Conservation (phyloP, 306 rosid genomes). For the Herpetospermum pedunculosum region DNA sequence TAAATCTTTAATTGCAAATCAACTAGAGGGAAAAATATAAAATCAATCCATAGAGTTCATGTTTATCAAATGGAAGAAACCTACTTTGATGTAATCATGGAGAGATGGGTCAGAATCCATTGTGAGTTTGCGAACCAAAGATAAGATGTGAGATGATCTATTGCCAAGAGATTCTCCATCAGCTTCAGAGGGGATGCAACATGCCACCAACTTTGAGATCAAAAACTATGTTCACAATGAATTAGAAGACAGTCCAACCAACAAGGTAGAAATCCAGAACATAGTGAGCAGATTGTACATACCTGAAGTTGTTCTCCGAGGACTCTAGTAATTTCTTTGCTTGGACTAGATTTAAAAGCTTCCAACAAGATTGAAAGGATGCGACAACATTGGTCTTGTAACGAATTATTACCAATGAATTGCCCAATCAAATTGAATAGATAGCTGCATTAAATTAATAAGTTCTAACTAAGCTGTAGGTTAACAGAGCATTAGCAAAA, state of each 20-base stretch:
- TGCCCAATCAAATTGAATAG: conserved; percentile 76
- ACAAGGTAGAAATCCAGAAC: neutral
- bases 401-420: conserved; percentile 41
- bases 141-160: conserved; percentile 39
- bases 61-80: conserved; percentile 15
- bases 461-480: neutral
- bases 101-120: conserved; percentile 68
- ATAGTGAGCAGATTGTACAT: conserved; percentile 1
- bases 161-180: conserved; percentile 27
- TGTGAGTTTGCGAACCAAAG: conserved; percentile 50
- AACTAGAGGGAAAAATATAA: neutral
- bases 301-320: conserved; percentile 93
- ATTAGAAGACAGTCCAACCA: conserved; percentile 7
- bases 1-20: neutral
- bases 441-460: conserved; percentile 45
- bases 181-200: conserved; percentile 52
- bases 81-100: conserved; percentile 64
- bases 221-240: conserved; percentile 43
- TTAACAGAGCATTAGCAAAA: neutral
- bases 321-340: conserved; percentile 40
- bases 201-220: conserved; percentile 74
- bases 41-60: neutral
- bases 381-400: conserved; percentile 69
- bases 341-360: conserved; percentile 25
- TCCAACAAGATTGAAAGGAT: conserved; percentile 47